These are phyloP conservation scores for Myrmaecium sp. DNA, from an alignment of 2,329 filamentous ascomycete genomes.

Conservation along the genomic window DNA sequence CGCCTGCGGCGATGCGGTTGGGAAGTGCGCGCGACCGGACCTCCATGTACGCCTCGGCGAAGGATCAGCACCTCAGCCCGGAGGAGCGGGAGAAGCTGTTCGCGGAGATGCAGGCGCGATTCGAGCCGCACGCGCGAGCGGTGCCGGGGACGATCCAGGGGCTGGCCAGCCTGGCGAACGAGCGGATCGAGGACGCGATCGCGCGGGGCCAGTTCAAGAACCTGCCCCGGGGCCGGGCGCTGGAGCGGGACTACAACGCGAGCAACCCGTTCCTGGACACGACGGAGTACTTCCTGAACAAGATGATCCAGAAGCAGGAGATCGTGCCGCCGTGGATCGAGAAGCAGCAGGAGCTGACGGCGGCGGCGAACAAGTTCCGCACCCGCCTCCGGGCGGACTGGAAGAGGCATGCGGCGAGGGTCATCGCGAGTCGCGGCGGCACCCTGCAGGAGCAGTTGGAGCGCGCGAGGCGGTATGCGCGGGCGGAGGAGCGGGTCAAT, in stretches of 20 bases:
- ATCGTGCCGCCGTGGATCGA: constrained; percentile 97
- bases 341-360: constrained; percentile 80
- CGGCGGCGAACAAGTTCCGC: constrained; percentile 53
- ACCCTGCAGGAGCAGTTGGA: constrained; percentile 55
- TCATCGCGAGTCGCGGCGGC: constrained; percentile 64
- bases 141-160: constrained; percentile 66
- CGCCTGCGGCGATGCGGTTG: constrained; percentile 25
- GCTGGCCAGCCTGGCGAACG: constrained; percentile 68
- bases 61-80: constrained; percentile 39
- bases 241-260: constrained; percentile 68
- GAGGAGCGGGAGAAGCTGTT: constrained; percentile 56
- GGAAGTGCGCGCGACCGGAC: constrained; percentile 43
- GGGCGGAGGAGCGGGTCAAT: constrained; percentile 52
- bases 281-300: constrained; percentile 96
- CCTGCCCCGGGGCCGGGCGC: constrained; percentile 60
- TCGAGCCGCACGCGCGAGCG: constrained; percentile 52
- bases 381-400: constrained; percentile 63
- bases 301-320: constrained; percentile 92
- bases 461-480: constrained; percentile 55
- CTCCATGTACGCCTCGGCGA: constrained; percentile 35
- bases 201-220: constrained; percentile 78
- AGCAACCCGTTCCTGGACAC: constrained; percentile 87
- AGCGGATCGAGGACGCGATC: constrained; percentile 87
- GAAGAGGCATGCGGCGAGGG: constrained; percentile 63
- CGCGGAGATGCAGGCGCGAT: constrained; percentile 63